Conservation (phyloP, 2,329 filamentous ascomycete species). For the Aureobasidium sp. region DNA sequence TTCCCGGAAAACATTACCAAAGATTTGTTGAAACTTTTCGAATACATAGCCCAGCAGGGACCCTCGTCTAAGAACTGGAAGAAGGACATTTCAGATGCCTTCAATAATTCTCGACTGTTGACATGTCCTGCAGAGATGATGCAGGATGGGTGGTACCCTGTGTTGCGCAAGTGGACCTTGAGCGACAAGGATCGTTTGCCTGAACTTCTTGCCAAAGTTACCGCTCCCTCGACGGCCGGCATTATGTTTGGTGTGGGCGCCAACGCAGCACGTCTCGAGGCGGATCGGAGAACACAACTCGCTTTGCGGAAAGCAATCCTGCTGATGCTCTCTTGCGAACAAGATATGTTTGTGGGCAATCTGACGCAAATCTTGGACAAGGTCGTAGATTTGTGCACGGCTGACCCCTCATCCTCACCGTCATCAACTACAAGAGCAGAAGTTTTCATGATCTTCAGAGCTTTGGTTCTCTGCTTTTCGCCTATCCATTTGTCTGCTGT, state of each 20-base stretch:
- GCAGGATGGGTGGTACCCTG: constrained; percentile 68
- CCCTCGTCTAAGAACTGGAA: constrained; percentile 85
- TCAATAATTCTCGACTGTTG: constrained; percentile 86
- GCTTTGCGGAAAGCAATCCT: constrained; percentile 78
- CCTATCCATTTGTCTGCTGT: constrained; percentile 72
- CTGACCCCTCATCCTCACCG: constrained; percentile 81
- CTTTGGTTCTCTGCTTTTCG: constrained; percentile 71
- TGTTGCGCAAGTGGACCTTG: constrained; percentile 76
- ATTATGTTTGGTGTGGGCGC: constrained; percentile 99
- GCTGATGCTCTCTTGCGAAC: constrained; percentile 66
- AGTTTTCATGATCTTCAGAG: constrained; percentile 79
- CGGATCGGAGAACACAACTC: constrained; percentile 85
- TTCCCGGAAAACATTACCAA: constrained; percentile 81
- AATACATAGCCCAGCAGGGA: constrained; percentile 68
- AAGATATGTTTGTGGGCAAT: constrained; percentile 74
- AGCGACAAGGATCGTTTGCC: constrained; percentile 82
- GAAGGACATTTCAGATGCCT: constrained; percentile 84
- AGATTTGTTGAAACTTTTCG: constrained; percentile 64
- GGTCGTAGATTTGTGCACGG: constrained; percentile 75
- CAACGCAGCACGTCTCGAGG: constrained; percentile 85
- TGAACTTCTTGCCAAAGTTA: constrained; percentile 72
- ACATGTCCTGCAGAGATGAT: constrained; percentile 59
- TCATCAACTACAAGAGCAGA: constrained; percentile 85
- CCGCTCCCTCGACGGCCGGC: constrained; percentile 81
- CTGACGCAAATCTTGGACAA: constrained; percentile 70